These are phyloP conservation scores for Camellia japonica DNA, from an alignment of 148 eudicot genomes.

Conservation along the genomic window DNA sequence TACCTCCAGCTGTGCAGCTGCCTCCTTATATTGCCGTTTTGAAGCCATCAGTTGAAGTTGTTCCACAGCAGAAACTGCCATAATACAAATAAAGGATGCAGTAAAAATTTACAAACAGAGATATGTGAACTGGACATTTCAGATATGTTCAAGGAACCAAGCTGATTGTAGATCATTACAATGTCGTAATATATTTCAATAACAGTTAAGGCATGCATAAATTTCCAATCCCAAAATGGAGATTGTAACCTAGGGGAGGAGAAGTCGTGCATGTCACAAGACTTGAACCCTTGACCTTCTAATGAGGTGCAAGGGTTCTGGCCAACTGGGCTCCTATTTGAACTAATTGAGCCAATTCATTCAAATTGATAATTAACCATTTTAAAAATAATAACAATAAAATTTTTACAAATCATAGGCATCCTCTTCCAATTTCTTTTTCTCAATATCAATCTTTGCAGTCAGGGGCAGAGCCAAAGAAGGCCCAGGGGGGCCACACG, in stretches of 20 bases:
- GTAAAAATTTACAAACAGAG: constrained; percentile 10
- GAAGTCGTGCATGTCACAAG: too few species aligned
- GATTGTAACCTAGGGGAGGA: too few species aligned
- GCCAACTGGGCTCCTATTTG: too few species aligned
- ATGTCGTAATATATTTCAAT: background rate
- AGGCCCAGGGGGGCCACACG: too few species aligned
- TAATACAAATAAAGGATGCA: constrained; percentile 10
- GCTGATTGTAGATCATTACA: background rate
- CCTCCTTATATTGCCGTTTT: constrained; percentile 94
- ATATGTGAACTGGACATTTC: background rate
- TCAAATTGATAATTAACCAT: background rate
- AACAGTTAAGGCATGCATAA: background rate
- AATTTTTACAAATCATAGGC: background rate
- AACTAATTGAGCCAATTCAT: too few species aligned
- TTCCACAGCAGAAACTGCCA: constrained; percentile 95
- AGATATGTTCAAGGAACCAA: constrained; percentile 2
- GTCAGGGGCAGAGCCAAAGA: too few species aligned
- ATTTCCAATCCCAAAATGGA: background rate
- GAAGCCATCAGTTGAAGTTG: constrained; percentile 99
- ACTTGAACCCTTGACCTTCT: too few species aligned
- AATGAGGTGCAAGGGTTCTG: too few species aligned
- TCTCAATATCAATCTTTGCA: background rate
- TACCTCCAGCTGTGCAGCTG: constrained; percentile 99
- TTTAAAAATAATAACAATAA: background rate
- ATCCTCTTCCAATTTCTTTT: background rate